These are phyloP conservation scores for Cardiospermum halicacabum DNA, from an alignment of 345 rosid species.

Conservation along the genomic window DNA sequence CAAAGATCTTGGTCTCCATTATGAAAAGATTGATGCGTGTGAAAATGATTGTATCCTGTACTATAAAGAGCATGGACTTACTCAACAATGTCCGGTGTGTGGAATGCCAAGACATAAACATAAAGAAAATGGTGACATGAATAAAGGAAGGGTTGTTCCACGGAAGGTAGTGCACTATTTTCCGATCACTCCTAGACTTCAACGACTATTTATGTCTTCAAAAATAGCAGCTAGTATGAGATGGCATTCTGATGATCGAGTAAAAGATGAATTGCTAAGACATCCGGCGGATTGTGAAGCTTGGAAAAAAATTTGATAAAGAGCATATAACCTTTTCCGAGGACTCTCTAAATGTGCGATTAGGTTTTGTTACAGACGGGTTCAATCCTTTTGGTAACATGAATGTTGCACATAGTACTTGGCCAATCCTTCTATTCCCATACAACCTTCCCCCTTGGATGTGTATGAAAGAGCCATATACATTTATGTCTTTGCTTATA, in stretches of 20 bases:
- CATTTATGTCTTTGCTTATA: conserved; percentile 4
- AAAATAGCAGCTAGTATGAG: conserved; percentile 5
- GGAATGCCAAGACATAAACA: not conserved
- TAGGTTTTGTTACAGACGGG: not conserved
- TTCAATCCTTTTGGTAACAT: not conserved
- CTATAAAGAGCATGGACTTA: not conserved
- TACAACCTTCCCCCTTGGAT: conserved; percentile 1
- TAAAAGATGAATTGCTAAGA: not conserved
- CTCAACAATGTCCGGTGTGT: not conserved
- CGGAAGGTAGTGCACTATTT: conserved; percentile 9
- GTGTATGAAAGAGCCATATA: not conserved
- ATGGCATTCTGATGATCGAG: conserved; percentile 6
- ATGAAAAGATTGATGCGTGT: conserved; percentile 18
- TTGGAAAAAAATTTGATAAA: not conserved
- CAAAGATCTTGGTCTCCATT: not conserved
- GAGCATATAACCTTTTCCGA: not conserved
- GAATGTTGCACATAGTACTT: not conserved
- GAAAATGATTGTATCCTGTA: conserved; percentile 6
- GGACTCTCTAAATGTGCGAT: not conserved
- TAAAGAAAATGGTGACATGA: not conserved
- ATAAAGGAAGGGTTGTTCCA: not conserved
- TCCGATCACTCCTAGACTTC: conserved; percentile 3
- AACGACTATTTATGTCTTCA: conserved; percentile 10
- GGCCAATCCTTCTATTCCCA: not conserved
- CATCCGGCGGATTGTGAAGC: not conserved